These are phyloP conservation scores for Neltuma alba DNA, from an alignment of 306 rosid genomes.

Conservation along the genomic window DNA sequence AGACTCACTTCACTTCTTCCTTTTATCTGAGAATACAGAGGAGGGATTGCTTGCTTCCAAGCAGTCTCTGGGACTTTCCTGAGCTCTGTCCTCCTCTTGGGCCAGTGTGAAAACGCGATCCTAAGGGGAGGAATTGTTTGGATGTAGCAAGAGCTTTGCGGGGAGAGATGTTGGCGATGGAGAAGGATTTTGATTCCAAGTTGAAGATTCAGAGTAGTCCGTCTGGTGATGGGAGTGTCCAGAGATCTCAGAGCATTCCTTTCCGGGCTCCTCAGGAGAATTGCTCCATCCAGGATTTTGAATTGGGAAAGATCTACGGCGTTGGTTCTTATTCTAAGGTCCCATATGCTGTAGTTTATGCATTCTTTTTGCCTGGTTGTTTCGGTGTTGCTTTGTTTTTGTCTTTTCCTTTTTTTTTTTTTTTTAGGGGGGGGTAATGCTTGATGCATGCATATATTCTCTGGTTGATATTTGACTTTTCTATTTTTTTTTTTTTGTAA, in stretches of 20 bases:
- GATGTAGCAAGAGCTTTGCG: constrained; percentile 40
- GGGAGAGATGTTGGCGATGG: constrained; percentile 89
- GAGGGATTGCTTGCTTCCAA: constrained; percentile 42
- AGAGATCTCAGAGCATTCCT: constrained; percentile 83
- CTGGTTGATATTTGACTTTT: too few species aligned
- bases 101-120: constrained; percentile 32
- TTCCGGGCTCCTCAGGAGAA: constrained; percentile 98
- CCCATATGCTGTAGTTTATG: not conserved
- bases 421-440: constrained; percentile 33
- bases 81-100: constrained; percentile 51
- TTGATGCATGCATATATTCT: not conserved
- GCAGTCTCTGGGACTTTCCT: constrained; percentile 32
- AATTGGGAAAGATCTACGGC: constrained; percentile 97
- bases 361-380: not conserved
- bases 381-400: constrained; percentile 11
- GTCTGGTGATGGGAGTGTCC: constrained; percentile 68
- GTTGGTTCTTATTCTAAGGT: constrained; percentile 99
- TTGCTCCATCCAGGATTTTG: constrained; percentile 88
- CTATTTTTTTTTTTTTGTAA: too few species aligned
- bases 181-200: constrained; percentile 97
- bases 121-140: constrained; percentile 43
- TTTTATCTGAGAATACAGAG: constrained; percentile 27
- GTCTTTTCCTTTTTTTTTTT: too few species aligned
- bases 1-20: constrained; percentile 45
- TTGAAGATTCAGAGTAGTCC: constrained; percentile 72